Conservation (phyloP, 2,329 filamentous ascomycete species). For the Aspergillus luchuensis region DNA sequence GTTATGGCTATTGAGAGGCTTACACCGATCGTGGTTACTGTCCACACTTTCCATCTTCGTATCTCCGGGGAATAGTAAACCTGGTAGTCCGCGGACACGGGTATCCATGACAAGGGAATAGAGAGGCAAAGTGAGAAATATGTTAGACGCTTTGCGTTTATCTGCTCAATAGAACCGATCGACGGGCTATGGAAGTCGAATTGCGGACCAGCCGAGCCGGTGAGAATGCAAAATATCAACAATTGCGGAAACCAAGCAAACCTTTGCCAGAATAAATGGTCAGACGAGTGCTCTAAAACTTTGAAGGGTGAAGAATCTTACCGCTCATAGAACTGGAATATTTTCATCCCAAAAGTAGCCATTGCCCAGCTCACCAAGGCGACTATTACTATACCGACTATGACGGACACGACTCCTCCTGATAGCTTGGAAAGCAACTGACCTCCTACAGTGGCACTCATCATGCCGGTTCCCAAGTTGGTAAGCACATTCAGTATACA, state of each 20-base stretch:
- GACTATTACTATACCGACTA: constrained; percentile 44
- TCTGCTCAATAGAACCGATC: constrained; percentile 25
- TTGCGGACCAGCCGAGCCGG: constrained; percentile 42
- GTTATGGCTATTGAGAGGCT: constrained; percentile 38
- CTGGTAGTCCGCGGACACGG: constrained; percentile 46
- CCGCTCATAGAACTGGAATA: constrained; percentile 49
- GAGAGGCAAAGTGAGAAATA: constrained; percentile 44
- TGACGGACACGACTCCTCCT: constrained; percentile 40
- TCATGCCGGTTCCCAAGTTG: constrained; percentile 47
- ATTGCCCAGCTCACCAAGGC: constrained; percentile 38
- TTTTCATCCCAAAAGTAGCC: constrained; percentile 44
- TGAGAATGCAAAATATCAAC: constrained; percentile 43
- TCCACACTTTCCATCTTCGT: constrained; percentile 40
- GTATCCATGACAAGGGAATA: constrained; percentile 37
- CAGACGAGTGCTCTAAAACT: background rate
- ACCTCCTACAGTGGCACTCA: constrained; percentile 47
- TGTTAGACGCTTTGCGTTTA: constrained; percentile 41
- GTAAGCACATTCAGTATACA: constrained; percentile 46
- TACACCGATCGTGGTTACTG: constrained; percentile 41
- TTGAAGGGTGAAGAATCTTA: constrained; percentile 21
- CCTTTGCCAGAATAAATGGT: constrained; percentile 19
- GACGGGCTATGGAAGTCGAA: constrained; percentile 37
- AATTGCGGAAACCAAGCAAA: constrained; percentile 47
- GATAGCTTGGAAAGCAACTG: constrained; percentile 48
- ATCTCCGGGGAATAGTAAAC: constrained; percentile 47